A percentile compares a stretch with the other conserved stretches of the same genome.
phyloP scores from a whole-genome alignment of 176 grass and related monocot genomes.

The Sorghum bicolor region DNA sequence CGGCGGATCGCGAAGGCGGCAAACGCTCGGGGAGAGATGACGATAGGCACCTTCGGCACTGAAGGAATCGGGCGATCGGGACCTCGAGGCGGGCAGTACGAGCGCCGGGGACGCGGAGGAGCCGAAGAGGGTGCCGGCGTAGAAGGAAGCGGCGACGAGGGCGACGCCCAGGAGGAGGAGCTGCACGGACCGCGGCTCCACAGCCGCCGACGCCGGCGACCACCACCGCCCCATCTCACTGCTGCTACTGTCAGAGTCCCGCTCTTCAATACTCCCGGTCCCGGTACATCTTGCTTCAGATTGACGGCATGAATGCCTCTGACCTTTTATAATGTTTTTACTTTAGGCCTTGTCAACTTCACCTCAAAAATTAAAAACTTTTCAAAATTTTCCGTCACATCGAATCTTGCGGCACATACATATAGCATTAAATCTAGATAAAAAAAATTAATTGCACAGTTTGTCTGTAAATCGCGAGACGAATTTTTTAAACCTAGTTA shows the following conservation, averaged over 20 bases:
- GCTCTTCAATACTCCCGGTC: not conserved
- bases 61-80: slow-evolving; percentile 20
- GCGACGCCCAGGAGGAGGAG: slow-evolving; percentile 54
- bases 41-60: slow-evolving; percentile 17
- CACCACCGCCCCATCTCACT: slow-evolving; percentile 36
- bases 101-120: slow-evolving; percentile 33
- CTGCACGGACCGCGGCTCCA: slow-evolving; percentile 55
- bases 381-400: too few relatives aligned
- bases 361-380: too few relatives aligned
- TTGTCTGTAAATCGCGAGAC: too few relatives aligned
- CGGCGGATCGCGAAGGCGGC: not conserved
- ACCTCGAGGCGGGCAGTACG: slow-evolving; percentile 1
- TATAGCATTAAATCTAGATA: too few relatives aligned
- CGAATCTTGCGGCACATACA: too few relatives aligned
- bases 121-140: slow-evolving; percentile 72
- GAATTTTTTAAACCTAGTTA: too few relatives aligned
- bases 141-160: slow-evolving; percentile 68
- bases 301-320: too few relatives aligned
- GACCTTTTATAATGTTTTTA: too few relatives aligned
- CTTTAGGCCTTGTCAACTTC: too few relatives aligned
- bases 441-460: too few relatives aligned
- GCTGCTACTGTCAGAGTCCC: slow-evolving; percentile 4
- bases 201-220: slow-evolving; percentile 27
- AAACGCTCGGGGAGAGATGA: not conserved
- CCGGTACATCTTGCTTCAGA: slow-evolving; percentile 1